phyloP scores from a whole-genome alignment of 768 basidiomycete genomes.

The Sutorius australiensis region DNA sequence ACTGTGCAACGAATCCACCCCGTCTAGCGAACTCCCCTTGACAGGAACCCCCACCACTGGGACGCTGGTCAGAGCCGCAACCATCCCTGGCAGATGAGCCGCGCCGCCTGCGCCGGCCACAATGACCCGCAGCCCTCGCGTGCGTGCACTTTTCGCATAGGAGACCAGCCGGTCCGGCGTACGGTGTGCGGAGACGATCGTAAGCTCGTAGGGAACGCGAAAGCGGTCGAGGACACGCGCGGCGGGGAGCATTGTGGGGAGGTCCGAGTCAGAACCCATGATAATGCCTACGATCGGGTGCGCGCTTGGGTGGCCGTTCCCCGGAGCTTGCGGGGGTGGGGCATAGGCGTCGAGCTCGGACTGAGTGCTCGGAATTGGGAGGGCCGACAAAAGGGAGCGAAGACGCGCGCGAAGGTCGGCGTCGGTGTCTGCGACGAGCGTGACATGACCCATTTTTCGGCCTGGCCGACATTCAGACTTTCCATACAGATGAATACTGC shows the following conservation, averaged over 20 bases:
- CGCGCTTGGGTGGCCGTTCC: conserved; percentile 53
- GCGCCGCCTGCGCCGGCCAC: conserved; percentile 99
- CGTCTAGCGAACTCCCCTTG: conserved; percentile 89
- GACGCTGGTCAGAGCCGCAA: conserved; percentile 87
- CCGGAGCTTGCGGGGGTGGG: conserved; percentile 40
- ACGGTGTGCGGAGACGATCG: conserved; percentile 94
- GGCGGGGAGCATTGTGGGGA: conserved; percentile 90
- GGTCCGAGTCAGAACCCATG: conserved; percentile 98
- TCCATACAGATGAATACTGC: conserved; percentile 89
- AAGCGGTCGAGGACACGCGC: conserved; percentile 84
- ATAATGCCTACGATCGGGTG: conserved; percentile 88
- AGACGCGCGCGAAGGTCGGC: conserved; percentile 66
- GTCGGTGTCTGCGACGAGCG: conserved; percentile 79
- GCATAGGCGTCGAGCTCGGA: conserved; percentile 54
- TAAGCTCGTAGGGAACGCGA: conserved; percentile 83
- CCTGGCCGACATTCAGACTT: conserved; percentile 86
- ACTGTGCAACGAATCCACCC: conserved; percentile 94
- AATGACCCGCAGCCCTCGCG: conserved; percentile 66
- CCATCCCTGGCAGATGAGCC: conserved; percentile 98
- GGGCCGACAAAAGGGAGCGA: conserved; percentile 65
- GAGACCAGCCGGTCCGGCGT: conserved; percentile 83
- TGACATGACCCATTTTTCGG: conserved; percentile 98
- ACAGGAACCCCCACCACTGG: conserved; percentile 98
- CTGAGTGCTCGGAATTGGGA: conserved; percentile 41
- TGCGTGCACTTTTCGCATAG: conserved; percentile 73